phyloP scores from a whole-genome alignment of 2,329 filamentous ascomycete species.

The Sarocladiaceae sp. region DNA sequence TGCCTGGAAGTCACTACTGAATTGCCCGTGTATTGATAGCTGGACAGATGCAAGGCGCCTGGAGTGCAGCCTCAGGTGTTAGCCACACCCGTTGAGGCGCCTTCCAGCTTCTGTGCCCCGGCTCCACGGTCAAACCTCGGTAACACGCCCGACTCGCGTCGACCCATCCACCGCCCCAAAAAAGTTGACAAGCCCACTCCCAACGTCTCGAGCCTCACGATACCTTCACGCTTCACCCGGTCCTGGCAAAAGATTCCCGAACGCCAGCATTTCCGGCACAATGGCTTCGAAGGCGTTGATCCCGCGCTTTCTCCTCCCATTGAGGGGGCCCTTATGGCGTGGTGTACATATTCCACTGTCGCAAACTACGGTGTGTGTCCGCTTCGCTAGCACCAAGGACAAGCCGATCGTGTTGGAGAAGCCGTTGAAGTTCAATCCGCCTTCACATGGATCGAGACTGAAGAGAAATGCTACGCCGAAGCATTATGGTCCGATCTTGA shows the following conservation, averaged over 20 bases:
- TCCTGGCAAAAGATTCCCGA: neutral
- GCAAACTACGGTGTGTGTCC: constrained; percentile 28
- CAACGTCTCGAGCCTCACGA: constrained; percentile 1
- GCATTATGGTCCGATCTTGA: constrained; percentile 72
- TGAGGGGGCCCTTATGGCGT: constrained; percentile 54
- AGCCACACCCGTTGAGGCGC: neutral
- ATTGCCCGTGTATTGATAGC: neutral
- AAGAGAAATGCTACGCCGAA: constrained; percentile 50
- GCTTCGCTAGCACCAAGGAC: constrained; percentile 26
- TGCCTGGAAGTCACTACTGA: no score
- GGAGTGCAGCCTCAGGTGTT: neutral
- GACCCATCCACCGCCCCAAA: neutral
- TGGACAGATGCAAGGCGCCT: neutral
- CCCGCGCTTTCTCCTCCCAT: constrained; percentile 65
- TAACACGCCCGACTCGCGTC: constrained; percentile 4
- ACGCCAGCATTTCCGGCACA: constrained; percentile 16
- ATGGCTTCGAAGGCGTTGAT: constrained; percentile 51
- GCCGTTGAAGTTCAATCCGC: constrained; percentile 84
- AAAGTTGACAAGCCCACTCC: constrained; percentile 1
- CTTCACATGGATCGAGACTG: constrained; percentile 76
- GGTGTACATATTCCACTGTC: constrained; percentile 30
- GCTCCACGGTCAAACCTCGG: constrained; percentile 8
- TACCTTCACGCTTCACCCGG: neutral
- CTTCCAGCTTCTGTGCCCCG: neutral
- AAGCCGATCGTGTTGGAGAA: constrained; percentile 76